phyloP scores from a whole-genome alignment of 2,329 filamentous ascomycete species.

The Lachnellula cervina region DNA sequence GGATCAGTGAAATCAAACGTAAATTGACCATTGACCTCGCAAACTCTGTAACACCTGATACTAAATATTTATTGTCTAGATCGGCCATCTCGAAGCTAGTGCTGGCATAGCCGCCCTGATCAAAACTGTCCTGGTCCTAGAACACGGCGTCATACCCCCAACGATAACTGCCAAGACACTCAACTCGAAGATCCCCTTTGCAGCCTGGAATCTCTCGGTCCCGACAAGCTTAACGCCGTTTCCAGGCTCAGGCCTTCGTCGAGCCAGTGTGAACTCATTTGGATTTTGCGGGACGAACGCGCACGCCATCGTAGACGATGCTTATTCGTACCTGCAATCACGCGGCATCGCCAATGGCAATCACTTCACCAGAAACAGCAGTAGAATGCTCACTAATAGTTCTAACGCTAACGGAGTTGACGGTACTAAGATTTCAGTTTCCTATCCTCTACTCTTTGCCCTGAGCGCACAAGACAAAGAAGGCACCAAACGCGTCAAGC shows the following conservation, averaged over 20 bases:
- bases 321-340: conserved; percentile 24
- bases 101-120: conserved; percentile 21
- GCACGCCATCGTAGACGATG: conserved; percentile 12
- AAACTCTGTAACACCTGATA: conserved; percentile 23
- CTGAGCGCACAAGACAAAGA: background rate
- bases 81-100: conserved; percentile 23
- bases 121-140: conserved; percentile 16
- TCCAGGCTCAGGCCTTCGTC: conserved; percentile 1
- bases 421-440: too few relatives aligned
- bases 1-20: conserved; percentile 20
- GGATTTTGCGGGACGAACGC: conserved; percentile 22
- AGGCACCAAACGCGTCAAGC: background rate
- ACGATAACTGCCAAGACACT: conserved; percentile 26
- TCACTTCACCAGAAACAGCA: background rate
- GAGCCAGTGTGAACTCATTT: conserved; percentile 22
- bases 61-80: conserved; percentile 16
- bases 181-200: conserved; percentile 27
- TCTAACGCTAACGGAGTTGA: too few relatives aligned
- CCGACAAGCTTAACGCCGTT: conserved; percentile 4
- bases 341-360: background rate
- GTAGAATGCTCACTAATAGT: too few relatives aligned
- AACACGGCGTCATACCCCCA: conserved; percentile 20
- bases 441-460: too few relatives aligned
- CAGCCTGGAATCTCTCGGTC: background rate
- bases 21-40: background rate